These are phyloP conservation scores for Caryopteris hybrid DNA, from an alignment of 305 asterid species.

Conservation along the genomic window DNA sequence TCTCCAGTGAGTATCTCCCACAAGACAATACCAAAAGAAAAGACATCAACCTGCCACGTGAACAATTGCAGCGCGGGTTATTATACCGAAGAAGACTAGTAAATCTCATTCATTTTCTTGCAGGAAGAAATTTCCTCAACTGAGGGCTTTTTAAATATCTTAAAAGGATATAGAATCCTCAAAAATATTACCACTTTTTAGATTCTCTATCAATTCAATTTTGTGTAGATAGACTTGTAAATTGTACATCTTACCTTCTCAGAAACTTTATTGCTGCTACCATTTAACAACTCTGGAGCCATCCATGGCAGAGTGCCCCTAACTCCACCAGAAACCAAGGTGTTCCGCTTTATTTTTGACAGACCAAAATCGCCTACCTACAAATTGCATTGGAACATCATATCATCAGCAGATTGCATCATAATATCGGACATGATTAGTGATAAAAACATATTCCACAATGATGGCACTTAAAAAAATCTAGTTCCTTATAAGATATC, in stretches of 20 bases:
- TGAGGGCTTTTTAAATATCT: no score
- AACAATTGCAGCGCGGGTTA: slow-evolving; percentile 10
- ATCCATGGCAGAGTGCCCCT: slow-evolving; percentile 91
- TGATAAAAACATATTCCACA: background rate
- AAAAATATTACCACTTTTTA: slow-evolving; percentile 7
- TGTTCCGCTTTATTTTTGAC: slow-evolving; percentile 72
- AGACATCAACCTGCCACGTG: slow-evolving; percentile 66
- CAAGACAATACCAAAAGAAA: slow-evolving; percentile 80
- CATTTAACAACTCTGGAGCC: slow-evolving; percentile 88
- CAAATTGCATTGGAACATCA: slow-evolving; percentile 17
- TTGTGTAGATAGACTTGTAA: slow-evolving; percentile 2
- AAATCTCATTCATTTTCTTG: slow-evolving; percentile 2
- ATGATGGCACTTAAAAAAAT: background rate
- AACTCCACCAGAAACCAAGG: slow-evolving; percentile 88
- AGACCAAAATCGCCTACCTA: slow-evolving; percentile 90
- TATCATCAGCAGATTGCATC: slow-evolving; percentile 6
- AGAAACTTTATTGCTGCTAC: slow-evolving; percentile 79
- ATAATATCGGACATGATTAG: background rate
- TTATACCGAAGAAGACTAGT: background rate
- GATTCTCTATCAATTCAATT: slow-evolving; percentile 9
- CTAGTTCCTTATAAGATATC: background rate
- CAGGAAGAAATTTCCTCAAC: no score
- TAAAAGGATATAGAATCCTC: background rate
- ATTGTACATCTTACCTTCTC: slow-evolving; percentile 51
- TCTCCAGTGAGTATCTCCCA: slow-evolving; percentile 96